Conservation (phyloP, 345 rosid genomes). For the Eucalyptus erythrocorys region DNA sequence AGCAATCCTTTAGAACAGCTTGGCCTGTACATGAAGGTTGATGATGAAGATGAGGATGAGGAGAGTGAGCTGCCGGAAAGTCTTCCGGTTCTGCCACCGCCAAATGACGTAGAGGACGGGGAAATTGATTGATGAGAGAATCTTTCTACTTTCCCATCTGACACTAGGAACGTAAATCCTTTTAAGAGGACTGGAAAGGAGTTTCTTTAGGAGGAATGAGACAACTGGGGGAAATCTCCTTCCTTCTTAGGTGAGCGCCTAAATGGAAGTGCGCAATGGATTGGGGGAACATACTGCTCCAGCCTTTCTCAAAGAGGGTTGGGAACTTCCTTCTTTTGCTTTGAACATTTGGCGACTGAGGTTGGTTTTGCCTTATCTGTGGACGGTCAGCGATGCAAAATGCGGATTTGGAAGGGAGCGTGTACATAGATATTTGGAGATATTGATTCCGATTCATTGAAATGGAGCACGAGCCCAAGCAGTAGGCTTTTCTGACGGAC, state of each 20-base stretch:
- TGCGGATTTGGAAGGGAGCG: background rate
- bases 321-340: background rate
- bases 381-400: background rate
- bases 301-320: background rate
- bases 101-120: slow-evolving; percentile 32
- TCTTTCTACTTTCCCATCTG: background rate
- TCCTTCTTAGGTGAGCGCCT: background rate
- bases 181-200: background rate
- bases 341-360: background rate
- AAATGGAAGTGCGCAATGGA: background rate
- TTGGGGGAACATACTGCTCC: background rate
- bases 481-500: background rate
- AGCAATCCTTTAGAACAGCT: slow-evolving; percentile 71
- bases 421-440: background rate
- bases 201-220: background rate
- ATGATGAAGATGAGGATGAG: slow-evolving; percentile 54
- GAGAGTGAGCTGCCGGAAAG: slow-evolving; percentile 26
- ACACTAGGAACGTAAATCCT: background rate
- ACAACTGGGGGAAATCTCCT: background rate
- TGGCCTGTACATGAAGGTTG: slow-evolving; percentile 76
- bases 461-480: background rate
- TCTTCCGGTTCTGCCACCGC: slow-evolving; percentile 3
- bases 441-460: background rate
- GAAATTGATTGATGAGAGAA: background rate
- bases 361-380: background rate